phyloP scores from a whole-genome alignment of 2,329 filamentous ascomycete species.

The Aspergillus fumigatus region DNA sequence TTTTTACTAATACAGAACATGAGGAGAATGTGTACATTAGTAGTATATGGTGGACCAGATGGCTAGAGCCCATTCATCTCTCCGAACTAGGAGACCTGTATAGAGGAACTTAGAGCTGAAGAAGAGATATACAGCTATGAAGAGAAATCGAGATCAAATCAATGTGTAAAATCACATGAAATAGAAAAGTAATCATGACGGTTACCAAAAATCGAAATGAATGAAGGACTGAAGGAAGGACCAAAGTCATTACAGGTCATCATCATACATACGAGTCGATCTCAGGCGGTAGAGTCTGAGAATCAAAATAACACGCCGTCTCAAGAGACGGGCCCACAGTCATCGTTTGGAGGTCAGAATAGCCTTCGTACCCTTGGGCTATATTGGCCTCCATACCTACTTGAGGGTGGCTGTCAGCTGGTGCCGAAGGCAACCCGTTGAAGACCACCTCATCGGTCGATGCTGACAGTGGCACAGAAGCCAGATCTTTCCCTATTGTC shows the following conservation, averaged over 20 bases:
- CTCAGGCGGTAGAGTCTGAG: slow-evolving; percentile 30
- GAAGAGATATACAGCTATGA: not conserved
- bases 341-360: slow-evolving; percentile 22
- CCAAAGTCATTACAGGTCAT: slow-evolving; percentile 15
- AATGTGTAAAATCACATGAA: not conserved
- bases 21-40: not conserved
- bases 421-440: slow-evolving; percentile 8
- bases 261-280: slow-evolving; percentile 35
- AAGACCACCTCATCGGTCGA: slow-evolving; percentile 13
- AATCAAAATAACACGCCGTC: slow-evolving; percentile 27
- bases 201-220: not conserved
- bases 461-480: slow-evolving; percentile 4
- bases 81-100: not conserved
- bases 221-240: slow-evolving; percentile 6
- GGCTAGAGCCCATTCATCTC: not conserved
- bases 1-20: not conserved
- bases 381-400: slow-evolving; percentile 24
- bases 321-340: slow-evolving; percentile 30
- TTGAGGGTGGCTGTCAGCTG: slow-evolving; percentile 16
- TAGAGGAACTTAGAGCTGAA: not conserved
- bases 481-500: slow-evolving; percentile 17
- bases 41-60: not conserved
- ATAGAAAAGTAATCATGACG: not conserved
- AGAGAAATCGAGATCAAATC: slow-evolving; percentile 2
- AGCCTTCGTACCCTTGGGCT: slow-evolving; percentile 28